phyloP scores from a whole-genome alignment of 1,139 yeast species.

The Candida frijolesensis region DNA sequence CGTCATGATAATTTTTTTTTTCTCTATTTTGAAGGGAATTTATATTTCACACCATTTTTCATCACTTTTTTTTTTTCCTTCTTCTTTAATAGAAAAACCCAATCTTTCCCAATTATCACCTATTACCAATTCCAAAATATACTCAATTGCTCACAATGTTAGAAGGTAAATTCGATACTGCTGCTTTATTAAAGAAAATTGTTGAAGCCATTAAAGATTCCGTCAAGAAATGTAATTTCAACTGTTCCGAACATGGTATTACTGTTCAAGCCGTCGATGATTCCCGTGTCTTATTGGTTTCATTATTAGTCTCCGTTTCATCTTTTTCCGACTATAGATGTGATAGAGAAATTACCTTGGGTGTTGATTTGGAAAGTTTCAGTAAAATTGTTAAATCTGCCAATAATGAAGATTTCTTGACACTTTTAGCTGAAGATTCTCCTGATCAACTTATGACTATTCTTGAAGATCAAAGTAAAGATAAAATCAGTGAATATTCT shows the following conservation, averaged over 20 bases:
- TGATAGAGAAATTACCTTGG: conserved; percentile 90
- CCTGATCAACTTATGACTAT: conserved; percentile 82
- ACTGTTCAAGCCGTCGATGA: conserved; percentile 98
- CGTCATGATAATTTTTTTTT: background rate
- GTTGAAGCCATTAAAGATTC: conserved; percentile 93
- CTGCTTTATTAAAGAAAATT: conserved; percentile 86
- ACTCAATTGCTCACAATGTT: conserved; percentile 69
- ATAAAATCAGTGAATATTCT: conserved; percentile 89
- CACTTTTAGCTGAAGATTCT: conserved; percentile 87
- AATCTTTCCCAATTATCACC: background rate
- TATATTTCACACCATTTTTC: background rate
- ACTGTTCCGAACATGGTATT: conserved; percentile 92
- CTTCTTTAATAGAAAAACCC: background rate
- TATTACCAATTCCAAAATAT: background rate
- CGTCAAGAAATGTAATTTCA: conserved; percentile 92
- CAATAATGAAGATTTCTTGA: conserved; percentile 83
- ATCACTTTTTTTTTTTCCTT: conserved; percentile 1
- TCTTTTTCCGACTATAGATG: conserved; percentile 95
- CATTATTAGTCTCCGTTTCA: conserved; percentile 82
- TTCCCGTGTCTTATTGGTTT: conserved; percentile 91
- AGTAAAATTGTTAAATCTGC: conserved; percentile 91
- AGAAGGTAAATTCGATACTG: conserved; percentile 96
- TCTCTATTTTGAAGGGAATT: background rate
- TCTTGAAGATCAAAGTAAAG: conserved; percentile 89
- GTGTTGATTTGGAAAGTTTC: conserved; percentile 84